Evolutionary conservation across 352 stramenopile species (phyloP), one percentile per base, ranked within the genome.

Genomic region (Globisporangium echinulatum): DNA sequence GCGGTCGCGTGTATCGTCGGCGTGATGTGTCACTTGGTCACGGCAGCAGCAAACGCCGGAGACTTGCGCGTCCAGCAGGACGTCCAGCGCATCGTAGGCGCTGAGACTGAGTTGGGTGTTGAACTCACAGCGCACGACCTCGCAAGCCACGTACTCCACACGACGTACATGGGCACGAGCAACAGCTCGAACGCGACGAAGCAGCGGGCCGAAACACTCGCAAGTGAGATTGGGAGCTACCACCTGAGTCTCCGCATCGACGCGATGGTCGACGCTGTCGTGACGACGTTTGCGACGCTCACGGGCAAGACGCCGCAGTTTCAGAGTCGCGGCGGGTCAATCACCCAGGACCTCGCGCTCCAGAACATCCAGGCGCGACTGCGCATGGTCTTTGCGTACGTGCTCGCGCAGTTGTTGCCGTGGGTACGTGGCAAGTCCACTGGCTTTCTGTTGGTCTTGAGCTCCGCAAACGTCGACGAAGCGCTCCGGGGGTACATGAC

Each of bases 331-430:
- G 96, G 96, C 37, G 97, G 97, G 25, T 96, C 85, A 7, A 67
- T 94, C 47, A 75, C 89, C 14, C 88, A 99, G 72, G 97, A 99
- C 65, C 63, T 99, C 38, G 97, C 97, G 37, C 81, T 99, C 1
- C 97, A 99, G 76, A 99, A 99, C 71, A 99, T 99, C 68, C 97
- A 99, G 70, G 97, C 96, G 6, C 85, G 97, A 19, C 66, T 99
- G 40, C 88, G 97, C 53, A 99, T 99, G 97, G 96, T 99, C 25
- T 97, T 98, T 69, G 85, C 96, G 8, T 99, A 99, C 67, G 62
- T 99, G 17, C 85, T 99, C 52, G 97, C 96, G 11, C 97, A 99
- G 67, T 74, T 99, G n/a, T 75, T 99, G 50, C 97, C 97, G 5
- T 99, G 96, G 97, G 88, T 98, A n/a, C 88, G 97, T 17, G 86